Percentiles rank a stretch among this genome's conserved stretches.
Conservation (phyloP, 2,329 filamentous ascomycete species). For the Colletotrichum tamarilloi region DNA sequence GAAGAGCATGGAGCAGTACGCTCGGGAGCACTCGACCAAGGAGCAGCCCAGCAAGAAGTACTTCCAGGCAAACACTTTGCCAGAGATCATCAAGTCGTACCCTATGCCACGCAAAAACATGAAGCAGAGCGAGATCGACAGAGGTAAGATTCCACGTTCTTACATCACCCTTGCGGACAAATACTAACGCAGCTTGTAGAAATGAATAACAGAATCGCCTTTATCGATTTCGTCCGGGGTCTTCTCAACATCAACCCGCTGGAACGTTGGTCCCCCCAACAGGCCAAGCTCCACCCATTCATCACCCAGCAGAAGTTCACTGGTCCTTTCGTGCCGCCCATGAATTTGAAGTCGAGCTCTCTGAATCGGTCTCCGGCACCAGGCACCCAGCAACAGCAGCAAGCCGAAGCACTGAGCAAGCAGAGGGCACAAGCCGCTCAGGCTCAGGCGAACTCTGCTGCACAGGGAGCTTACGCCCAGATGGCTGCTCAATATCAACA, state of each 20-base stretch:
- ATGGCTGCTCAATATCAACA: slow-evolving; percentile 61
- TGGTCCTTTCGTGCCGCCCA: slow-evolving; percentile 93
- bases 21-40: slow-evolving; percentile 93
- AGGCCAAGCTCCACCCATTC: slow-evolving; percentile 96
- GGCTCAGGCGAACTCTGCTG: slow-evolving; percentile 75
- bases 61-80: slow-evolving; percentile 92
- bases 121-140: slow-evolving; percentile 95
- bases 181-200: slow-evolving; percentile 65
- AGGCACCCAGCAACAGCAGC: slow-evolving; percentile 94
- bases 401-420: slow-evolving; percentile 93
- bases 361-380: slow-evolving; percentile 89
- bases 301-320: slow-evolving; percentile 99
- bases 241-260: slow-evolving; percentile 94
- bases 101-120: slow-evolving; percentile 99
- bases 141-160: slow-evolving; percentile 70
- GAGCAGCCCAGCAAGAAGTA: slow-evolving; percentile 99
- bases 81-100: slow-evolving; percentile 97
- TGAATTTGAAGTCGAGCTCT: slow-evolving; percentile 92
- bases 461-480: slow-evolving; percentile 68
- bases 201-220: slow-evolving; percentile 97
- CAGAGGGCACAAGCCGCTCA: slow-evolving; percentile 82
- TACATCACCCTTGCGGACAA: neutral
- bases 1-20: slow-evolving; percentile 98
- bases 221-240: slow-evolving; percentile 97
- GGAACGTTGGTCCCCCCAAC: slow-evolving; percentile 96